These are phyloP conservation scores for Aquilaria sinensis DNA, from an alignment of 345 rosid genomes.

Conservation along the genomic window DNA sequence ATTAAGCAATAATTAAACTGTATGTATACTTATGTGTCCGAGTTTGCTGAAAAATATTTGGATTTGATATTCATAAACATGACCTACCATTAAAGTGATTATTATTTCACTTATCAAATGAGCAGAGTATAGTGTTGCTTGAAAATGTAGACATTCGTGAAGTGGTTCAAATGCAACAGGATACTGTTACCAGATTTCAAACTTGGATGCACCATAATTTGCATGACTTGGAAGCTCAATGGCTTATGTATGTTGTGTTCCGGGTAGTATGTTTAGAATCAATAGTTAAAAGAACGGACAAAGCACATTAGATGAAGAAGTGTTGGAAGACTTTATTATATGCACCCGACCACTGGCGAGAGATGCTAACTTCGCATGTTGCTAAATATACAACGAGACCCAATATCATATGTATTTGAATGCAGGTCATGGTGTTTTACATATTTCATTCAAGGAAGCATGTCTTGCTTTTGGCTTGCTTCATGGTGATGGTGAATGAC, in stretches of 20 bases:
- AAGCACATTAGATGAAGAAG: no score
- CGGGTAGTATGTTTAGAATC: not conserved
- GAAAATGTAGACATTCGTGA: not conserved
- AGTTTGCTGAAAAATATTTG: not conserved
- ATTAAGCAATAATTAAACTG: not conserved
- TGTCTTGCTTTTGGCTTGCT: not conserved
- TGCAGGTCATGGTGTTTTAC: no score
- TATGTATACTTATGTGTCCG: no score
- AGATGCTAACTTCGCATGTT: not conserved
- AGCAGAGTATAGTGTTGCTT: not conserved
- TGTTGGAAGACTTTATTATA: not conserved
- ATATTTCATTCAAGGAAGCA: not conserved
- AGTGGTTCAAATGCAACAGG: not conserved
- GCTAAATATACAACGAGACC: no score
- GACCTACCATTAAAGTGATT: not conserved
- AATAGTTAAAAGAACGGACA: not conserved
- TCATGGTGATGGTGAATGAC: not conserved
- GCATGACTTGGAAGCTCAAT: not conserved
- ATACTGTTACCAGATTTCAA: no score
- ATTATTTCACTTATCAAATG: not conserved
- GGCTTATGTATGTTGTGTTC: not conserved
- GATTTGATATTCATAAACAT: not conserved
- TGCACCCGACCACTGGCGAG: not conserved
- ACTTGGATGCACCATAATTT: not conserved
- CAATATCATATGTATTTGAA: no score